phyloP scores from a whole-genome alignment of 768 basidiomycete genomes.

The Botryobasidium botryosum region DNA sequence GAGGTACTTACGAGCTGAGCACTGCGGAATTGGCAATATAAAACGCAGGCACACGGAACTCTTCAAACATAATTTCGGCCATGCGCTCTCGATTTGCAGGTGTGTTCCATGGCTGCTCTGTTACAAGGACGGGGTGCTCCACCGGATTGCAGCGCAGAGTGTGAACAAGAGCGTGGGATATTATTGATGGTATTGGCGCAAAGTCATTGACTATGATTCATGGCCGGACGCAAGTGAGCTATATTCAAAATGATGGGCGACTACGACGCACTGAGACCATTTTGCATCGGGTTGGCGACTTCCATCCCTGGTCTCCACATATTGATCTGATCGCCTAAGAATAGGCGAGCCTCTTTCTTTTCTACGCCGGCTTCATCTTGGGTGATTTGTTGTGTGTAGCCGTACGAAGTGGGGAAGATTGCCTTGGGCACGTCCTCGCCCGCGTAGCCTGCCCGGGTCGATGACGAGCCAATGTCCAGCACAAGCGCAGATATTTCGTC shows the following conservation, averaged over 20 bases:
- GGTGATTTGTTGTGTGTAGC: constrained; percentile 36
- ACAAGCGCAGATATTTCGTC: constrained; percentile 97
- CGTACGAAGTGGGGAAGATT: constrained; percentile 78
- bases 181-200: constrained; percentile 47
- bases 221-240: not conserved
- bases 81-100: constrained; percentile 82
- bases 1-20: constrained; percentile 59
- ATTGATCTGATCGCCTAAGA: constrained; percentile 73
- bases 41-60: constrained; percentile 86
- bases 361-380: constrained; percentile 20
- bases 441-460: constrained; percentile 87
- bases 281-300: constrained; percentile 61
- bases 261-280: constrained; percentile 35
- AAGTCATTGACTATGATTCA: constrained; percentile 38
- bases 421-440: constrained; percentile 93
- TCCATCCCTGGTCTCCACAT: constrained; percentile 88
- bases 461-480: constrained; percentile 81
- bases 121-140: constrained; percentile 84
- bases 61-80: constrained; percentile 96
- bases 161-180: constrained; percentile 58
- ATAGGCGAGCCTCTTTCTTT: constrained; percentile 39
- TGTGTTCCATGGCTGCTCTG: constrained; percentile 95
- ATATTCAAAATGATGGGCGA: not conserved
- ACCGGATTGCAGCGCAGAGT: constrained; percentile 59
- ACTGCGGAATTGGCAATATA: constrained; percentile 94